Percentiles rank a stretch among this genome's conserved stretches.
Conservation (phyloP, 306 rosid genomes). For the Vigna unguiculata region DNA sequence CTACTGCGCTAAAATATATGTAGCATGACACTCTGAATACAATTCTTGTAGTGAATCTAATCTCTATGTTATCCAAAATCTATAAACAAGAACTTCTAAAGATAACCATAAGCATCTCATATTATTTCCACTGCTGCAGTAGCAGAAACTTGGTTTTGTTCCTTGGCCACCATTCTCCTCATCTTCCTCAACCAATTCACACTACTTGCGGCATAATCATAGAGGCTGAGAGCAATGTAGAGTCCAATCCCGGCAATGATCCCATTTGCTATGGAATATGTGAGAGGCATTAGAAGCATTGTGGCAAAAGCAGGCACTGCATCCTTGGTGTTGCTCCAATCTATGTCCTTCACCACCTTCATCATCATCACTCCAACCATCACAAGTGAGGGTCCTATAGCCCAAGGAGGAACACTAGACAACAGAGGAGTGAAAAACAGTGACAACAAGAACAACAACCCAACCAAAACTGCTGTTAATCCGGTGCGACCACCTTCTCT, state of each 20-base stretch:
- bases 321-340: conserved; percentile 71
- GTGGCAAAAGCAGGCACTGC: conserved; percentile 86
- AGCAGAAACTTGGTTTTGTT: conserved; percentile 89
- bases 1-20: not conserved
- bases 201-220: conserved; percentile 50
- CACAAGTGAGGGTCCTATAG: conserved; percentile 87
- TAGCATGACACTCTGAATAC: not conserved
- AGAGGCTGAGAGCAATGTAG: conserved; percentile 67
- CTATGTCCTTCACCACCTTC: conserved; percentile 88
- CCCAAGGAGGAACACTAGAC: conserved; percentile 96
- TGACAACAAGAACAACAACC: conserved; percentile 71
- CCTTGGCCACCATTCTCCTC: conserved; percentile 63
- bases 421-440: conserved; percentile 79
- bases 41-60: not conserved
- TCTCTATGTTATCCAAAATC: not conserved
- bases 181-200: conserved; percentile 68
- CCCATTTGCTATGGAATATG: conserved; percentile 91
- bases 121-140: conserved; percentile 58
- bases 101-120: conserved; percentile 39
- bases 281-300: conserved; percentile 86
- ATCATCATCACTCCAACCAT: conserved; percentile 99
- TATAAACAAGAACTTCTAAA: conserved; percentile 4
- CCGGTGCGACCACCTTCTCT: conserved; percentile 95
- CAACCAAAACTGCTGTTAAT: conserved; percentile 73
- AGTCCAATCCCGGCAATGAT: conserved; percentile 87